Evolutionary conservation across 2,329 filamentous ascomycete species (phyloP).

Genomic region (Penicillium sp.): DNA sequence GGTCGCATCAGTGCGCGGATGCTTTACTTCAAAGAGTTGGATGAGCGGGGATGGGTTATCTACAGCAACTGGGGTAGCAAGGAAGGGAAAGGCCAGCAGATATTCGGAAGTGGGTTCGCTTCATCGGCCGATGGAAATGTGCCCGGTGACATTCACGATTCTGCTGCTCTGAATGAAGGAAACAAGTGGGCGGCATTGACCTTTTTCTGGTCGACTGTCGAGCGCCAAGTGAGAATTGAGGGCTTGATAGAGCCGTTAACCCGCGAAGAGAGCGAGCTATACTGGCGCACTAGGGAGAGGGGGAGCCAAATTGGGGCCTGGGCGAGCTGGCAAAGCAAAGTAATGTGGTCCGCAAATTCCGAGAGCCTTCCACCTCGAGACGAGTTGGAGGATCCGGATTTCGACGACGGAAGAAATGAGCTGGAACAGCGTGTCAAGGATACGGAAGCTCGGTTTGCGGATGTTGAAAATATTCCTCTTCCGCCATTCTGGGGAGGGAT

Average conservation of each 20-base stretch:
- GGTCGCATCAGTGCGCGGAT: constrained; percentile 80
- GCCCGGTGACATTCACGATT: constrained; percentile 12
- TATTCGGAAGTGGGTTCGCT: constrained; percentile 28
- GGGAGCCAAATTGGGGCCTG: constrained; percentile 86
- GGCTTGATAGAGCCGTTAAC: constrained; percentile 66
- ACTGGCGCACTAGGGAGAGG: constrained; percentile 64
- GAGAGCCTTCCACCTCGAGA: constrained; percentile 22
- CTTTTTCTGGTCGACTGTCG: constrained; percentile 84
- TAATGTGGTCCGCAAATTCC: constrained; percentile 51
- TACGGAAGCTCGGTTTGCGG: constrained; percentile 70
- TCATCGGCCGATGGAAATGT: constrained; percentile 9
- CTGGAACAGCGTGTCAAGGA: constrained; percentile 75
- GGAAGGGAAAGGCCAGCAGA: constrained; percentile 46
- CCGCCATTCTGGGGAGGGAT: constrained; percentile 94
- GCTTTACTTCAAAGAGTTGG: constrained; percentile 95
- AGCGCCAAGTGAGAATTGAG: constrained; percentile 89
- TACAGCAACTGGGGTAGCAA: constrained; percentile 85
- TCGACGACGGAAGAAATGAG: constrained; percentile 66
- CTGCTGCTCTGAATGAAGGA: constrained; percentile 21
- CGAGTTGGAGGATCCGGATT: constrained; percentile 30
- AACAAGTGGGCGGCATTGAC: constrained; percentile 80
- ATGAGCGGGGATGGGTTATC: constrained; percentile 76
- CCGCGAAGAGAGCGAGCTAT: constrained; percentile 65
- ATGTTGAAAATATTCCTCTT: constrained; percentile 74
- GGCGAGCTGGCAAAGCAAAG: constrained; percentile 84